phyloP scores from a whole-genome alignment of 495 filamentous ascomycete genomes.

The Penicillium verhagenii region DNA sequence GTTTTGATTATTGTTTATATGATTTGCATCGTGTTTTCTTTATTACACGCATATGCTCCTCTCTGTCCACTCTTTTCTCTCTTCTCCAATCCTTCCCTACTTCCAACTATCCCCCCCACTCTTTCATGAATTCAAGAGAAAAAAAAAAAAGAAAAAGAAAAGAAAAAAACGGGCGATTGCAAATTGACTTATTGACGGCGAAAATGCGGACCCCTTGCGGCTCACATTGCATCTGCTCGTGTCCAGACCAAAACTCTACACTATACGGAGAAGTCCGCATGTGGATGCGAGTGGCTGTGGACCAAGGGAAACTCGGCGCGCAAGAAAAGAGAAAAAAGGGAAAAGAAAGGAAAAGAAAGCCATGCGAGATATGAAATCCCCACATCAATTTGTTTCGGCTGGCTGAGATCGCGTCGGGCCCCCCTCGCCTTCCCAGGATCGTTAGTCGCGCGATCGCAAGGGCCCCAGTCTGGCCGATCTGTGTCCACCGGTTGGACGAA shows the following conservation, averaged over 20 bases:
- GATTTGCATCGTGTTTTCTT: too few relatives aligned
- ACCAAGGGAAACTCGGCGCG: background rate
- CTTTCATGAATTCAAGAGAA: background rate
- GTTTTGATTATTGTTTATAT: too few relatives aligned
- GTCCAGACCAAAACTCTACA: conserved; percentile 13
- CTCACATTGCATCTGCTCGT: conserved; percentile 29
- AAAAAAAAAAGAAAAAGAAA: background rate
- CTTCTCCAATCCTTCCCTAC: too few relatives aligned
- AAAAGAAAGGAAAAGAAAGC: conserved; percentile 6
- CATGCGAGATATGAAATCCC: conserved; percentile 23
- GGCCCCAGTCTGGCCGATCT: conserved; percentile 25
- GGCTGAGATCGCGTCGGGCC: conserved; percentile 26
- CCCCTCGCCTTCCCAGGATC: conserved; percentile 19
- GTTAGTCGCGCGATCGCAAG: conserved; percentile 28
- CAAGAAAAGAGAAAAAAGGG: background rate
- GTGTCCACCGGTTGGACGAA: conserved; percentile 27
- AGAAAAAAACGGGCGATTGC: background rate
- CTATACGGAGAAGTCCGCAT: conserved; percentile 22
- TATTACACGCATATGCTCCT: too few relatives aligned
- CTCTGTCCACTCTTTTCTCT: too few relatives aligned
- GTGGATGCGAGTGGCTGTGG: conserved; percentile 10
- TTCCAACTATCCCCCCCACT: background rate
- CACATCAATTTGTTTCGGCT: conserved; percentile 27
- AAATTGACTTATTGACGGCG: conserved; percentile 3
- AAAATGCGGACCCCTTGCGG: conserved; percentile 26